phyloP scores from a whole-genome alignment of 139 green algal genomes.

The Zygnema circumcarinatum region DNA sequence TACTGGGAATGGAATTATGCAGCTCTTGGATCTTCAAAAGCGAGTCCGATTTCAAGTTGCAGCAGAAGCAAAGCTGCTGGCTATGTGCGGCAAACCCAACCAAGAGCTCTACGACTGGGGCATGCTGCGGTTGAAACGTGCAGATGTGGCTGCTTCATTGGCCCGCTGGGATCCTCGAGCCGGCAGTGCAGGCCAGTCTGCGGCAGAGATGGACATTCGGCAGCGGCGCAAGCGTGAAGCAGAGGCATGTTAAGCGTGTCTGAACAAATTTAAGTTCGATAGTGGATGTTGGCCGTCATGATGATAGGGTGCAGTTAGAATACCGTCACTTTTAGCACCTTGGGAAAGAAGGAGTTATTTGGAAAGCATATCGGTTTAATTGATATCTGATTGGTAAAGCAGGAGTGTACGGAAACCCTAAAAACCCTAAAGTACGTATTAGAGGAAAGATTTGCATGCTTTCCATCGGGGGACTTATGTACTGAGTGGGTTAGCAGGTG shows the following conservation, averaged over 20 bases:
- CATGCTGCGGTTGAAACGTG: constrained; percentile 14
- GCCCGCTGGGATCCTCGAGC: constrained; percentile 28
- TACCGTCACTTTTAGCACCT: too few relatives aligned
- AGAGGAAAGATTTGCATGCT: too few relatives aligned
- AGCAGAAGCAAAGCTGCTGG: constrained; percentile 59
- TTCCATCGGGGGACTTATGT: too few relatives aligned
- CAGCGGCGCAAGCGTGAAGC: constrained; percentile 11
- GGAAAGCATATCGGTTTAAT: too few relatives aligned
- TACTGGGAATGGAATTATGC: background rate
- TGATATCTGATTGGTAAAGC: too few relatives aligned
- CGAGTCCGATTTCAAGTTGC: constrained; percentile 55
- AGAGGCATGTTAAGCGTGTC: background rate
- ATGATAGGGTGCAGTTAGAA: too few relatives aligned
- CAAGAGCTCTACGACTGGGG: constrained; percentile 40
- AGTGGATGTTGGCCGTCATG: too few relatives aligned
- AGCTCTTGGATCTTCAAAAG: constrained; percentile 58
- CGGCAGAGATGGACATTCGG: constrained; percentile 33
- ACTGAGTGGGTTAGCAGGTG: too few relatives aligned
- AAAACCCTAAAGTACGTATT: too few relatives aligned
- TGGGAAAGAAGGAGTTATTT: too few relatives aligned
- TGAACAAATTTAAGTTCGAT: too few relatives aligned
- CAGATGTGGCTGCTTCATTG: constrained; percentile 24
- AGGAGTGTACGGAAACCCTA: too few relatives aligned
- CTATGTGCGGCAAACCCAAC: background rate
- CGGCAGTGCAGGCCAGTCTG: background rate